Base-by-base conservation (phyloP, 306 rosid species). In the Malus orientalis region DNA sequence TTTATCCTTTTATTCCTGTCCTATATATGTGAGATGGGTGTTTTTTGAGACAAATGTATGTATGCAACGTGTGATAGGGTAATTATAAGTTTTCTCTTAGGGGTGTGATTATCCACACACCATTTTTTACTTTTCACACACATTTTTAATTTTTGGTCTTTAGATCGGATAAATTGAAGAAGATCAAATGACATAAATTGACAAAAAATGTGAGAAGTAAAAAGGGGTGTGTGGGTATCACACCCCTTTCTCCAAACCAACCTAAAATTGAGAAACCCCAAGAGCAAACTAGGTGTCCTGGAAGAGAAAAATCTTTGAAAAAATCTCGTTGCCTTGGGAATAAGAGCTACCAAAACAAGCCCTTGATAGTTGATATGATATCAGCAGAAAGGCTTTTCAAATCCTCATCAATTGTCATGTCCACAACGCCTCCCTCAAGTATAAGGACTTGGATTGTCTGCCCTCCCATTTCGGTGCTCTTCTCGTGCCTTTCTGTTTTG, bases 321-420 rank as follows among this genome's bases (percentile, higher is more conserved):
- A 71, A n/a, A 71, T 71, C 51, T 71, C 49, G 75, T 71, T 71
- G 65, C 65, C 75, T 33, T 71, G 33, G 47, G 51, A 32, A 23
- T 54, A 55, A 11, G 75, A 71, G 12, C 75, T 71, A 8, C 65
- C 75, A 32, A 71, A 71, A 54, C 64, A 54, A 54, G 75, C 49
- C 55, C 75, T 71, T 53, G 75, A 54, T 54, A 54, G 65, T 71
- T 53, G 75, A 54, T 54, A 71, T 71, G 32, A 54, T 71, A 32
- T 71, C 75, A 8, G 75, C 65, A 0, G 65, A 54, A 47, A 53
- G 65, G 25, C 29, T 3, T 60, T 71, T 71, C 51, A 51, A 36
- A 71, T 55, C 75, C 30, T 32, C 51, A 71, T 55, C 65, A 33
- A 71, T 33, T 42, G 8, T 33, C 25, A 33, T 71, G 65, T 71